These are phyloP conservation scores for Ceratobasidium sp. DNA, from an alignment of 1,284 basidiomycete species.

Conservation along the genomic window DNA sequence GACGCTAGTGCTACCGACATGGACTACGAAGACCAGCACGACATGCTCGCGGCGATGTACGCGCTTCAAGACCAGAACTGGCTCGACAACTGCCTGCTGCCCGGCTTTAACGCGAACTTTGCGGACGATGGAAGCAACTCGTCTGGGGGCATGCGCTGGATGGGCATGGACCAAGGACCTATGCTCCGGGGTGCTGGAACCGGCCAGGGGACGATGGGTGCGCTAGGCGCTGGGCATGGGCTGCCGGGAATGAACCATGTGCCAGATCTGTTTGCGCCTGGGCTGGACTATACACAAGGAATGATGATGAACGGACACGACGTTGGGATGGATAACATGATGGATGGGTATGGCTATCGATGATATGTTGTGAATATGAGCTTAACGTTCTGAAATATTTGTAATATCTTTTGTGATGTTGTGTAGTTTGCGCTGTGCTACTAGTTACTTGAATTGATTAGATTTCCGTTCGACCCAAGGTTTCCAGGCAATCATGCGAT, in stretches of 20 bases:
- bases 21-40: slow-evolving; percentile 55
- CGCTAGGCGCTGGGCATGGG: background rate
- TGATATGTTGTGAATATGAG: background rate
- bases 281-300: slow-evolving; percentile 28
- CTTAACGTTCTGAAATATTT: no score
- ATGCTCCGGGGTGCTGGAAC: background rate
- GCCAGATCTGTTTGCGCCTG: slow-evolving; percentile 29
- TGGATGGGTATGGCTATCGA: slow-evolving; percentile 42
- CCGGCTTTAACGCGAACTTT: slow-evolving; percentile 65
- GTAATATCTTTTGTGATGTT: no score
- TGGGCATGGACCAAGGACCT: background rate
- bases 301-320: slow-evolving; percentile 28
- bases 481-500: no score
- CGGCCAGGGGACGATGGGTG: slow-evolving; percentile 14
- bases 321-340: slow-evolving; percentile 28
- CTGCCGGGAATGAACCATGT: slow-evolving; percentile 8
- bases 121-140: slow-evolving; percentile 36
- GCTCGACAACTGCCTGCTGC: slow-evolving; percentile 86
- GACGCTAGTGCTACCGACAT: slow-evolving; percentile 38
- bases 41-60: slow-evolving; percentile 78
- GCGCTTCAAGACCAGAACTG: slow-evolving; percentile 77
- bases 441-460: no score
- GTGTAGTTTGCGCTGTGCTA: no score
- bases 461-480: no score
- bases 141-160: slow-evolving; percentile 34